A percentile compares a stretch with the other conserved stretches of the same genome.
These are phyloP conservation scores for Huntiella decipiens DNA, from an alignment of 2,329 filamentous ascomycete genomes.

Conservation along the genomic window DNA sequence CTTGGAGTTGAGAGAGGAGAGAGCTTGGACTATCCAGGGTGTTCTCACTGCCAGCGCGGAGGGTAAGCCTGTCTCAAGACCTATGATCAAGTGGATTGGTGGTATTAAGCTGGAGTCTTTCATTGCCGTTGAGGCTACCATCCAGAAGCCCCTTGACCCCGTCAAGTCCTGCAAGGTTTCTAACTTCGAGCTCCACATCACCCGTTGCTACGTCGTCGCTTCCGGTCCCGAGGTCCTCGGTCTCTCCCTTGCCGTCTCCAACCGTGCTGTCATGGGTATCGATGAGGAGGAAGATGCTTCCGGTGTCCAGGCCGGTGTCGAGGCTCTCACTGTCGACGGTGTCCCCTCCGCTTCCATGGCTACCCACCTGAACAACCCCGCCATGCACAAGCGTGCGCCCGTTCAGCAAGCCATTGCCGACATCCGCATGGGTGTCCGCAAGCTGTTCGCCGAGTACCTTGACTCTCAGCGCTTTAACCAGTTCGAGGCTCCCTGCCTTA, in stretches of 20 bases:
- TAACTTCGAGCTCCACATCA: constrained; percentile 71
- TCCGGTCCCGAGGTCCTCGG: constrained; percentile 38
- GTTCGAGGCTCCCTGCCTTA: constrained; percentile 78
- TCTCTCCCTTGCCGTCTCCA: constrained; percentile 36
- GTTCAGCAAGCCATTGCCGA: constrained; percentile 67
- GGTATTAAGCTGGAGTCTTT: constrained; percentile 62
- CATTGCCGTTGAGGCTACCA: constrained; percentile 59
- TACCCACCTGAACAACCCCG: constrained; percentile 77
- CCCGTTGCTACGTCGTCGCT: constrained; percentile 63
- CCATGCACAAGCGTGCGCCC: constrained; percentile 78
- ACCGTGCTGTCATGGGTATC: constrained; percentile 36
- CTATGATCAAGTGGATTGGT: constrained; percentile 88
- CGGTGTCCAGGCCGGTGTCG: constrained; percentile 21
- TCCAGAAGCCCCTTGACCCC: constrained; percentile 67
- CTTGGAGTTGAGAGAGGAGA: constrained; percentile 62
- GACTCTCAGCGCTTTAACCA: constrained; percentile 54
- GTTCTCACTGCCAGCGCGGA: constrained; percentile 60
- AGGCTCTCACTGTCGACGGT: constrained; percentile 23
- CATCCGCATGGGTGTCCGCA: constrained; percentile 36
- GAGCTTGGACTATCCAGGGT: constrained; percentile 63
- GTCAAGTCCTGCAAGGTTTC: constrained; percentile 74
- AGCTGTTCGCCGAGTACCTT: constrained; percentile 65
- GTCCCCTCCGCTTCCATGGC: constrained; percentile 60
- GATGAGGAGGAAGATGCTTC: constrained; percentile 32
- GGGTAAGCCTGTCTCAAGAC: constrained; percentile 46